A percentile compares a stretch with the other conserved stretches of the same genome.
These are phyloP conservation scores for Geotrichum candidum DNA, from an alignment of 1,139 yeast genomes.

Conservation along the genomic window DNA sequence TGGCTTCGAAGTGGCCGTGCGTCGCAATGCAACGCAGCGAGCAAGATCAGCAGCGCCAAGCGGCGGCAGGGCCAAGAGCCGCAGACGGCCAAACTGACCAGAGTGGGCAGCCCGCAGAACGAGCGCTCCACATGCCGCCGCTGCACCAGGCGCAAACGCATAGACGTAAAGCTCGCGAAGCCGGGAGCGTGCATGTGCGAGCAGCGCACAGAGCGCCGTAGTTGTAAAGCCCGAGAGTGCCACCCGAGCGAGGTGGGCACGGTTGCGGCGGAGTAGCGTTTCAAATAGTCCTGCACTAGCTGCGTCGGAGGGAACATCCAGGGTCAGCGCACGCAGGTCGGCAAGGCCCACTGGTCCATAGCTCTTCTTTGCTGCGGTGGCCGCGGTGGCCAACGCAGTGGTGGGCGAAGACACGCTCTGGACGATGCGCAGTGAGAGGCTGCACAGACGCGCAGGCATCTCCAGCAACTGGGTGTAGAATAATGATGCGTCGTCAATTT, in stretches of 20 bases:
- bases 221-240: not conserved
- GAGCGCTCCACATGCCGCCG: constrained; percentile 2
- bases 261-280: not conserved
- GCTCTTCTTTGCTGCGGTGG: not conserved
- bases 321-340: not conserved
- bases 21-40: not conserved
- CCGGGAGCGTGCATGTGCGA: not conserved
- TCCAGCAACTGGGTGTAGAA: not conserved
- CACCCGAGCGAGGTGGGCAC: not conserved
- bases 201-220: not conserved
- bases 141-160: constrained; percentile 5
- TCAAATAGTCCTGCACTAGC: not conserved
- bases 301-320: constrained; percentile 6
- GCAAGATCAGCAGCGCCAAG: not conserved
- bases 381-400: not conserved
- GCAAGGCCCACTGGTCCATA: not conserved
- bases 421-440: constrained; percentile 9
- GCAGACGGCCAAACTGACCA: not conserved
- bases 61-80: constrained; percentile 4
- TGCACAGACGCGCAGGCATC: not conserved
- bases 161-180: constrained; percentile 7
- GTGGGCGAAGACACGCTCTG: not conserved
- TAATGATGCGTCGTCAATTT: constrained; percentile 5
- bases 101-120: not conserved
- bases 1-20: not conserved